These are phyloP conservation scores for Cymbopogon flexuosus DNA, from an alignment of 202 grass and related monocot species.

Conservation along the genomic window DNA sequence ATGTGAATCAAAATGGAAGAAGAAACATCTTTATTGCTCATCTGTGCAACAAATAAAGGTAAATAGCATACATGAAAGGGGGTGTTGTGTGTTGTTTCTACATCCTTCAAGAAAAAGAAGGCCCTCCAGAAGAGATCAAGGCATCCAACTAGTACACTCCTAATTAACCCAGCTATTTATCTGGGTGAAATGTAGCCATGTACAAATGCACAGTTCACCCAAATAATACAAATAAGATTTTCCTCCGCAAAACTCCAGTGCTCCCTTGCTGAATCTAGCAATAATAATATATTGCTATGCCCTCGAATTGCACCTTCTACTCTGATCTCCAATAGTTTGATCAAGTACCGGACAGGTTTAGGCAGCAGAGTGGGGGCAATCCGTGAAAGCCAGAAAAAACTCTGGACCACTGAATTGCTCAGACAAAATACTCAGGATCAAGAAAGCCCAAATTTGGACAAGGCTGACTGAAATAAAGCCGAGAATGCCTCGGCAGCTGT, in stretches of 20 bases:
- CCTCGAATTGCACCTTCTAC: not conserved
- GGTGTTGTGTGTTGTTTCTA: constrained; percentile 1
- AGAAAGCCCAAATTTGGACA: constrained; percentile 71
- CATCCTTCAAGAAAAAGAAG: not conserved
- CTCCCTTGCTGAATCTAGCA: not conserved
- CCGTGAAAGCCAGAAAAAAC: not conserved
- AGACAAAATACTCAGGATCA: constrained; percentile 27
- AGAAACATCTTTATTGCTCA: constrained; percentile 37
- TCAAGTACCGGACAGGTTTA: not conserved
- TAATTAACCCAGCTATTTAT: constrained; percentile 13
- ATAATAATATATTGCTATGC: not conserved
- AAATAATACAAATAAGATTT: not conserved
- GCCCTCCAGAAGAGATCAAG: not conserved
- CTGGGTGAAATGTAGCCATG: constrained; percentile 29
- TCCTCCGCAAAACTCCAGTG: not conserved
- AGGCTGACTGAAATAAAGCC: constrained; percentile 63
- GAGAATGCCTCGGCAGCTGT: constrained; percentile 57
- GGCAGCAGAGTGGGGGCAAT: not conserved
- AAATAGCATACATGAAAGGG: constrained; percentile 7
- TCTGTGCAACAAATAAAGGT: constrained; percentile 25
- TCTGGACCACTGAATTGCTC: not conserved
- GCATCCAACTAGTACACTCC: not conserved
- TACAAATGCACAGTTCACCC: constrained; percentile 21
- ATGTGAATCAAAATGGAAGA: not conserved
- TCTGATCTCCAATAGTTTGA: constrained; percentile 8